These are phyloP conservation scores for Inonotus hispidus DNA, from an alignment of 1,284 basidiomycete species.

Conservation along the genomic window DNA sequence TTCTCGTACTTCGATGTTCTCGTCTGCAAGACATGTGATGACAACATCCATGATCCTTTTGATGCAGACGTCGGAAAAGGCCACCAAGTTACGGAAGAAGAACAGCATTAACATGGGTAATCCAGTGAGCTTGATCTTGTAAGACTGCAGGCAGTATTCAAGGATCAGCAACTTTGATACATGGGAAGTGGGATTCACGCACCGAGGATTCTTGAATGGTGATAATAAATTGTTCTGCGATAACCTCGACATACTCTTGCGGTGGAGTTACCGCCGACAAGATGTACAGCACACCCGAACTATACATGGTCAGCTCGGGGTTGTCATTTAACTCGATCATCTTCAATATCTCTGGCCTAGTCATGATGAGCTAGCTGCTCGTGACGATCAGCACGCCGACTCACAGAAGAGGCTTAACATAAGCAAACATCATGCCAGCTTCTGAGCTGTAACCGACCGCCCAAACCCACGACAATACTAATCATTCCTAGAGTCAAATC, in stretches of 20 bases:
- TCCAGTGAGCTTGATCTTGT: slow-evolving; percentile 73
- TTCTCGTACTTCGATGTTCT: slow-evolving; percentile 91
- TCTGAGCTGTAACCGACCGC: slow-evolving; percentile 61
- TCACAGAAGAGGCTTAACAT: slow-evolving; percentile 71
- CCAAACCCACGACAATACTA: slow-evolving; percentile 81
- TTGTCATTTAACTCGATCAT: slow-evolving; percentile 82
- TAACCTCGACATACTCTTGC: slow-evolving; percentile 52
- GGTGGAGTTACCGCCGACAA: slow-evolving; percentile 66
- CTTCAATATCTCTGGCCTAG: slow-evolving; percentile 68
- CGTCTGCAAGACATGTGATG: slow-evolving; percentile 79
- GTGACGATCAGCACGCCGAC: slow-evolving; percentile 27
- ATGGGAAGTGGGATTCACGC: slow-evolving; percentile 17
- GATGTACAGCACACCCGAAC: slow-evolving; percentile 69
- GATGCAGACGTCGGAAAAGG: slow-evolving; percentile 63
- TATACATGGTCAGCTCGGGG: slow-evolving; percentile 66
- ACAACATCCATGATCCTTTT: slow-evolving; percentile 75
- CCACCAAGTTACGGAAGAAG: slow-evolving; percentile 81
- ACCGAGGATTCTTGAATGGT: slow-evolving; percentile 69
- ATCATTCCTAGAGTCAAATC: slow-evolving; percentile 7
- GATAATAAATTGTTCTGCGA: slow-evolving; percentile 54
- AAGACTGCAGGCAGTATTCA: slow-evolving; percentile 45
- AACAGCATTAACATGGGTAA: slow-evolving; percentile 75
- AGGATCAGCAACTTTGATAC: slow-evolving; percentile 2
- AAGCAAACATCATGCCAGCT: slow-evolving; percentile 67
- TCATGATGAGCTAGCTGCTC: neutral